Conservation (phyloP, 495 filamentous ascomycete genomes). For the Jackrogersella multiformis region DNA sequence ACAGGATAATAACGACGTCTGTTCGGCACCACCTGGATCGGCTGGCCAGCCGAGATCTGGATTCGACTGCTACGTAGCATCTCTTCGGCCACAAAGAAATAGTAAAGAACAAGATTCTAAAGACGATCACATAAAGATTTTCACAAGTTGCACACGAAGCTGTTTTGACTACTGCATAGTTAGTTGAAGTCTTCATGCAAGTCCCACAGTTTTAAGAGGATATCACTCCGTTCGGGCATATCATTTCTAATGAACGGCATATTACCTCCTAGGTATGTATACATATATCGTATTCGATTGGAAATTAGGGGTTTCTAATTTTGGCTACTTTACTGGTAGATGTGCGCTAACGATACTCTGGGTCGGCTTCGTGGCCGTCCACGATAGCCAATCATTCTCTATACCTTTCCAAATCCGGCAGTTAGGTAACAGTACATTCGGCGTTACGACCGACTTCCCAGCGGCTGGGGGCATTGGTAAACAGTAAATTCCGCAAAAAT, state of each 20-base stretch:
- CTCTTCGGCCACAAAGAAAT: not conserved
- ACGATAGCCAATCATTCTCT: constrained; percentile 27
- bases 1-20: not conserved
- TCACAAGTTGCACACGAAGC: constrained; percentile 15
- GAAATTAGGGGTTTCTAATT: constrained; percentile 39
- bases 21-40: constrained; percentile 34
- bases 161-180: not conserved
- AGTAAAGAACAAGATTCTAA: constrained; percentile 19
- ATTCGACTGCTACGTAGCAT: constrained; percentile 14
- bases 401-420: constrained; percentile 25
- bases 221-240: constrained; percentile 17
- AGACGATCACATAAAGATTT: constrained; percentile 8
- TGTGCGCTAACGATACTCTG: constrained; percentile 27
- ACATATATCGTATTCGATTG: constrained; percentile 37
- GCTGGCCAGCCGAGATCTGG: constrained; percentile 22
- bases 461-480: constrained; percentile 25
- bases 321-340: constrained; percentile 22
- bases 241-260: constrained; percentile 15
- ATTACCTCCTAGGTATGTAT: constrained; percentile 7
- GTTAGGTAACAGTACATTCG: constrained; percentile 32
- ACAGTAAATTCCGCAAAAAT: constrained; percentile 8
- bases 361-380: not conserved
- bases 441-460: constrained; percentile 21
- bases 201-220: constrained; percentile 6
- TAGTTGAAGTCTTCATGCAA: not conserved